phyloP scores from a whole-genome alignment of 2,329 filamentous ascomycete genomes.

The Penicillium sp. region DNA sequence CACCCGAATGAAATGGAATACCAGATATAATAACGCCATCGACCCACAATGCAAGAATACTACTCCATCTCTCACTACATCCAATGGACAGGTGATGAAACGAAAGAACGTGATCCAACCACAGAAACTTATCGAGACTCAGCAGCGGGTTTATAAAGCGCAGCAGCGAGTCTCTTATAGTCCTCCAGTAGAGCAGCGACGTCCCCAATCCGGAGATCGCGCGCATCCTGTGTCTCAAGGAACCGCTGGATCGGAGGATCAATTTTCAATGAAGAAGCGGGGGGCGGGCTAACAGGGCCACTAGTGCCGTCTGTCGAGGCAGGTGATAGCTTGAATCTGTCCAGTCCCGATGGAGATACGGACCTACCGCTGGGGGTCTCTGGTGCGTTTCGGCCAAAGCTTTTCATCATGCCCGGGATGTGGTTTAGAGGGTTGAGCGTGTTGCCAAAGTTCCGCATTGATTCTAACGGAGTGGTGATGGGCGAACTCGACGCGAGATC shows the following conservation, averaged over 20 bases:
- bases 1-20: conserved; percentile 3
- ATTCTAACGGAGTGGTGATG: conserved; percentile 65
- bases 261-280: conserved; percentile 18
- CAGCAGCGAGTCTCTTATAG: conserved; percentile 68
- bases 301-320: conserved; percentile 17
- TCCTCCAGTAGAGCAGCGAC: conserved; percentile 69
- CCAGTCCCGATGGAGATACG: conserved; percentile 40
- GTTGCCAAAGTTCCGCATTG: conserved; percentile 75
- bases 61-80: not conserved
- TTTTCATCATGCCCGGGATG: conserved; percentile 72
- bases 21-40: conserved; percentile 20
- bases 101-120: not conserved
- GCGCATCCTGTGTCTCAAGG: conserved; percentile 67
- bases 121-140: conserved; percentile 14
- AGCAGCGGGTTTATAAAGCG: conserved; percentile 52
- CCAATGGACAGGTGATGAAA: not conserved
- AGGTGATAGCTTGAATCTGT: conserved; percentile 35
- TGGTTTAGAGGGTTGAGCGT: conserved; percentile 80
- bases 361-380: conserved; percentile 46
- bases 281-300: conserved; percentile 9
- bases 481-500: conserved; percentile 20
- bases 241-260: conserved; percentile 69
- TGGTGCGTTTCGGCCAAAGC: conserved; percentile 59
- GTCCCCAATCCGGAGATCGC: conserved; percentile 70
- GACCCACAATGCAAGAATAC: conserved; percentile 13